Percentiles rank a stretch among this genome's conserved stretches.
Evolutionary conservation across 2,329 filamentous ascomycete species (phyloP).

Genomic region (Ceratocystis variospora): DNA sequence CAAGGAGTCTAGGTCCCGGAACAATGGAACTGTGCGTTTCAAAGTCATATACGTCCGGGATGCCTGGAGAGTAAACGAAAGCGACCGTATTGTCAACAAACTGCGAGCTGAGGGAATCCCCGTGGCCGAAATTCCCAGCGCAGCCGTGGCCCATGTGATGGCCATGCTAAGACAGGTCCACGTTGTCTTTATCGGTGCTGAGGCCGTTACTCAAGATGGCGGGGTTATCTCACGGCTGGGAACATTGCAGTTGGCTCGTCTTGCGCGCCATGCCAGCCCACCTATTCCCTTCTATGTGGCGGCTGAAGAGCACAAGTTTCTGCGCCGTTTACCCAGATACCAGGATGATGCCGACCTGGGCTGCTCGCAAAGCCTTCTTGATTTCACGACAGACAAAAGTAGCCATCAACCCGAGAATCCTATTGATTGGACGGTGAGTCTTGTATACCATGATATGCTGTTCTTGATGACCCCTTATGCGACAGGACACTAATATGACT

Average conservation of each 20-base stretch:
- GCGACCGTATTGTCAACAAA: constrained; percentile 53
- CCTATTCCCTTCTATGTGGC: constrained; percentile 74
- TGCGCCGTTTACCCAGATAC: constrained; percentile 58
- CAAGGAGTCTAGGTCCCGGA: constrained; percentile 31
- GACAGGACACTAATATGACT: constrained; percentile 22
- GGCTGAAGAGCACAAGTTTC: constrained; percentile 93
- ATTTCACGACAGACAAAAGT: constrained; percentile 47
- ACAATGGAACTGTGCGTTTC: constrained; percentile 52
- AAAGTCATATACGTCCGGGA: constrained; percentile 67
- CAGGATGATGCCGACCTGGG: constrained; percentile 58
- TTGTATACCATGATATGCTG: constrained; percentile 6
- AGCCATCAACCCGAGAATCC: constrained; percentile 38
- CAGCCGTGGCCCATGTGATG: constrained; percentile 69
- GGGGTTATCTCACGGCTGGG: constrained; percentile 83
- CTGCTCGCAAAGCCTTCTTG: constrained; percentile 61
- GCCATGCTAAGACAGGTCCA: constrained; percentile 43
- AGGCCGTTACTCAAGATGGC: constrained; percentile 87
- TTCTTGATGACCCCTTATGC: background rate
- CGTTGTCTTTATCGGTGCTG: constrained; percentile 53
- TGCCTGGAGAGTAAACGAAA: constrained; percentile 43
- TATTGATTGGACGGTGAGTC: constrained; percentile 58
- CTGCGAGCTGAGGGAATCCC: constrained; percentile 63
- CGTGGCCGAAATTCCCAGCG: constrained; percentile 48
- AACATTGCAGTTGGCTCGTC: constrained; percentile 67
- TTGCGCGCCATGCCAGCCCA: constrained; percentile 50